Conservation (phyloP, 75 land plant species). For the Pinus albicaulis region DNA sequence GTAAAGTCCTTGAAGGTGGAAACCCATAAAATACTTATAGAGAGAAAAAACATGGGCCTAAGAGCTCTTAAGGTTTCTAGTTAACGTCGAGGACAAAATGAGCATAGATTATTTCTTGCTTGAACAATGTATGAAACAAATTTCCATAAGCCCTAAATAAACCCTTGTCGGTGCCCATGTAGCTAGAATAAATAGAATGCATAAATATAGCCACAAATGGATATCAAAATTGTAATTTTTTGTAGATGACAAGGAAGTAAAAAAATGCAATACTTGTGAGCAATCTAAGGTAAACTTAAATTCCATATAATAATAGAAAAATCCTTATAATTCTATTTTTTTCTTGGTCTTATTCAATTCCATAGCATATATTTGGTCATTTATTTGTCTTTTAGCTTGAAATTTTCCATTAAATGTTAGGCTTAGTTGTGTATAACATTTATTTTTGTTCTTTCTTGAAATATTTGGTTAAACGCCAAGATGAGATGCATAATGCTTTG, state of each 20-base stretch:
- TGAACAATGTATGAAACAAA: constrained; percentile 60
- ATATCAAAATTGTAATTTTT: constrained; percentile 20
- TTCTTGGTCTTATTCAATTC: no score
- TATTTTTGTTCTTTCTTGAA: no score
- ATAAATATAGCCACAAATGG: constrained; percentile 76
- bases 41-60: constrained; percentile 70
- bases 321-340: no score
- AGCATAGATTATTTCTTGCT: constrained; percentile 57
- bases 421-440: no score
- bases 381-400: no score
- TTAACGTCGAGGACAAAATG: constrained; percentile 10
- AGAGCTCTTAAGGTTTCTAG: constrained; percentile 62
- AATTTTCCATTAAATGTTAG: no score
- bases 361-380: no score
- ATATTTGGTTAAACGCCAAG: no score
- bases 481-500: no score
- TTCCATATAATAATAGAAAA: no score
- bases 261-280: constrained; percentile 64
- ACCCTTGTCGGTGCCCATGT: constrained; percentile 59
- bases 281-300: constrained; percentile 24
- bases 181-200: constrained; percentile 68
- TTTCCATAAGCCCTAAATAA: constrained; percentile 83
- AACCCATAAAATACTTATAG: constrained; percentile 88
- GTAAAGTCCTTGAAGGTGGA: constrained; percentile 73
- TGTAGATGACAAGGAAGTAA: constrained; percentile 15